A percentile compares a stretch with the other conserved stretches of the same genome.
Conservation (phyloP, 1,284 basidiomycete species). For the Cutaneotrichosporon curvatum region DNA sequence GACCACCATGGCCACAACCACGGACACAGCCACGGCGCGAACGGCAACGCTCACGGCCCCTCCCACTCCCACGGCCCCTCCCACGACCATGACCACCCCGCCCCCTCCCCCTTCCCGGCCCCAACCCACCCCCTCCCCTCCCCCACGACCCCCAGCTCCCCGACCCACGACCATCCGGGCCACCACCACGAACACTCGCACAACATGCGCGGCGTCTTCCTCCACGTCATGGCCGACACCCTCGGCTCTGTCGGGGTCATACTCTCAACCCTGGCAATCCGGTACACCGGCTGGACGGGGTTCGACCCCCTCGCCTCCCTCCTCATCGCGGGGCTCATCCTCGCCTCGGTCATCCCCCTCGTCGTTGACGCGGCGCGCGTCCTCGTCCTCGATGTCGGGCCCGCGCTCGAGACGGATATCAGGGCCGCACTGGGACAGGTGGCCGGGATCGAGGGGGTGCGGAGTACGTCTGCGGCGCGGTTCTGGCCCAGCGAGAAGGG, state of each 20-base stretch:
- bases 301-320: conserved; percentile 98
- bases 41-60: neutral
- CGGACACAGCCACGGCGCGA: neutral
- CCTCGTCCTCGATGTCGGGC: conserved; percentile 73
- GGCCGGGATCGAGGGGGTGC: conserved; percentile 63
- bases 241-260: conserved; percentile 80
- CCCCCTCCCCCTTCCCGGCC: conserved; percentile 13
- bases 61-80: neutral
- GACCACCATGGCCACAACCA: conserved; percentile 12
- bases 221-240: conserved; percentile 49
- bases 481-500: conserved; percentile 96
- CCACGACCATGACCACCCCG: neutral
- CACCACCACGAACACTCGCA: conserved; percentile 56
- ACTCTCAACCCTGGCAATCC: conserved; percentile 89
- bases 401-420: conserved; percentile 60
- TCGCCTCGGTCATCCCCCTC: conserved; percentile 88
- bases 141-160: conserved; percentile 3
- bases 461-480: conserved; percentile 68
- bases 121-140: conserved; percentile 5
- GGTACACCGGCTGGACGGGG: conserved; percentile 98
- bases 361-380: conserved; percentile 89
- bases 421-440: conserved; percentile 70
- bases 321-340: conserved; percentile 92
- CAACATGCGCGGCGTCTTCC: conserved; percentile 99
- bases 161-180: conserved; percentile 25